phyloP scores from a whole-genome alignment of 305 asterid species.

The Fraxinus greggii region DNA sequence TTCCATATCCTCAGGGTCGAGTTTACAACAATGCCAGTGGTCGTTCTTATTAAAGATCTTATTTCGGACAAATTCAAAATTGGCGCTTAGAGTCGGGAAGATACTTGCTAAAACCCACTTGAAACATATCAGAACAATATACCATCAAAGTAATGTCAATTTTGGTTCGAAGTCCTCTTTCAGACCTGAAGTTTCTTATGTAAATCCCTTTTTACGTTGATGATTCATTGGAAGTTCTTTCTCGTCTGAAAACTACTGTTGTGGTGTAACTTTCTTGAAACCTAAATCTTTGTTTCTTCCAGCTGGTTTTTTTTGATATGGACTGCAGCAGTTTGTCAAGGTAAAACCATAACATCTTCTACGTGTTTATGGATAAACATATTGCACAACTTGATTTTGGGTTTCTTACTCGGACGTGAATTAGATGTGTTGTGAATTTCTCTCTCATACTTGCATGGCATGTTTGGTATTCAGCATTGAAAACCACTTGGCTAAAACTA shows the following conservation, averaged over 20 bases:
- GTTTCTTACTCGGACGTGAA: neutral
- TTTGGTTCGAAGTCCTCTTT: neutral
- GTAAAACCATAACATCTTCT: neutral
- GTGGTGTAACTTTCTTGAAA: neutral
- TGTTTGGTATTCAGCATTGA: neutral
- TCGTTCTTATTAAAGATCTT: neutral
- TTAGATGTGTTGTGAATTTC: neutral
- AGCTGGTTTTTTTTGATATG: neutral
- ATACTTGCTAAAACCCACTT: neutral
- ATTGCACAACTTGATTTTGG: neutral
- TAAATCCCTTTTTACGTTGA: neutral
- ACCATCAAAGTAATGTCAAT: neutral
- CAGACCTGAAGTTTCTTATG: neutral
- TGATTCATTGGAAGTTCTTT: neutral
- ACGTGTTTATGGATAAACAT: neutral
- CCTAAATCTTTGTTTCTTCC: neutral
- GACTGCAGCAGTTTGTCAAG: neutral
- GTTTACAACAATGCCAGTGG: slow-evolving; percentile 18
- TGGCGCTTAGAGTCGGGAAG: neutral
- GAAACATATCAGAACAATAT: neutral
- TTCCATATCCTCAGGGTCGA: slow-evolving; percentile 23
- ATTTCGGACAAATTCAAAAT: neutral
- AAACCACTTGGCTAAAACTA: neutral
- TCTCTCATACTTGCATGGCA: neutral
- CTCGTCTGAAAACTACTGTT: neutral